Conservation (phyloP, 2,329 filamentous ascomycete species). For the Trichoderma sp. region DNA sequence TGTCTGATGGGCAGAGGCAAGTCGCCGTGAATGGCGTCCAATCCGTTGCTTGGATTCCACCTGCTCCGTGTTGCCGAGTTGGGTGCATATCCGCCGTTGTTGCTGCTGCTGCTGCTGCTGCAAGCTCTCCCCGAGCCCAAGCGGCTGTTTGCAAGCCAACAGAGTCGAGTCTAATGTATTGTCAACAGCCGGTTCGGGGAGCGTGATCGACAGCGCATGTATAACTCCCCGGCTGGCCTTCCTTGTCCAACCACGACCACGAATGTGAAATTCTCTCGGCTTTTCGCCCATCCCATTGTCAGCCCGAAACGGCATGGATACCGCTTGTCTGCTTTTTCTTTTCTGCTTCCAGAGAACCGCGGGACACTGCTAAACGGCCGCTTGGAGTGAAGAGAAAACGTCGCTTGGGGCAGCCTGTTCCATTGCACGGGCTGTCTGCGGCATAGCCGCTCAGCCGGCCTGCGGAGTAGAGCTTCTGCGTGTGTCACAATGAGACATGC, state of each 20-base stretch:
- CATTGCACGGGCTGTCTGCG: conserved; percentile 8
- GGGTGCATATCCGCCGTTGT: background rate
- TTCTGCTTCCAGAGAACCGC: background rate
- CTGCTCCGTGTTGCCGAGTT: background rate
- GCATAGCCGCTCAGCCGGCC: conserved; percentile 13
- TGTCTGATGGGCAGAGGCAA: conserved; percentile 5
- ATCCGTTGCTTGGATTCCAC: background rate
- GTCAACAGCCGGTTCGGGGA: background rate
- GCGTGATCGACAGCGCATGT: conserved; percentile 22
- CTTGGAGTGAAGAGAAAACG: background rate
- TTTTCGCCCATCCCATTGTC: background rate
- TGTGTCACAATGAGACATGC: conserved; percentile 20
- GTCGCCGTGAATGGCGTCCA: background rate
- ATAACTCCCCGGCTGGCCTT: background rate
- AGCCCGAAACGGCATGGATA: conserved; percentile 6
- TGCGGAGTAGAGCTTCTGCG: background rate
- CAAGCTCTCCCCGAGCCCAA: background rate
- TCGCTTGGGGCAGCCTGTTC: background rate
- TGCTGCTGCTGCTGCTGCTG: background rate
- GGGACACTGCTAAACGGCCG: conserved; percentile 4
- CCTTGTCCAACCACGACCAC: conserved; percentile 9
- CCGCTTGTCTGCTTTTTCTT: background rate
- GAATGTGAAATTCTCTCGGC: background rate
- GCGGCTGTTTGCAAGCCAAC: background rate
- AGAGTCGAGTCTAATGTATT: background rate